Conservation (phyloP, 352 stramenopile species). For the Phytophthora meadii region DNA sequence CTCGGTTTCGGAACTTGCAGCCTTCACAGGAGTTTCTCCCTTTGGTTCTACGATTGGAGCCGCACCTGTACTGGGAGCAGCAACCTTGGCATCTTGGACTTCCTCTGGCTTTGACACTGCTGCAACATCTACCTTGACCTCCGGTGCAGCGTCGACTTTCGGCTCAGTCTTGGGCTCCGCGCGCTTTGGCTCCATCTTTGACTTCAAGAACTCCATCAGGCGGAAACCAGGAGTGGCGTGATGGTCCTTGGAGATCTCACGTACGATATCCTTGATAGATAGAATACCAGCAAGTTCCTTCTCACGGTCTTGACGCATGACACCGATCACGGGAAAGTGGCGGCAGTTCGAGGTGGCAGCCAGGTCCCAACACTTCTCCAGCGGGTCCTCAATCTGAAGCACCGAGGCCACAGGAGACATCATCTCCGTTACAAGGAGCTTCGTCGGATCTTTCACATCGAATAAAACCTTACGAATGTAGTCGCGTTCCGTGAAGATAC, state of each 20-base stretch:
- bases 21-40: conserved; percentile 5
- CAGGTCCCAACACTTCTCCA: conserved; percentile 84
- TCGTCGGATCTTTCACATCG: conserved; percentile 66
- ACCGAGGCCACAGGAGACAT: conserved; percentile 60
- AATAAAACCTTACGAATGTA: conserved; percentile 86
- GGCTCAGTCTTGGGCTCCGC: conserved; percentile 33
- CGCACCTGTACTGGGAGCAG: conserved; percentile 6
- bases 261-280: conserved; percentile 89
- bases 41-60: conserved; percentile 13
- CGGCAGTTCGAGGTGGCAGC: conserved; percentile 72
- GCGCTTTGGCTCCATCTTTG: conserved; percentile 68
- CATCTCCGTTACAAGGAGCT: conserved; percentile 64
- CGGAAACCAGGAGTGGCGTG: conserved; percentile 76
- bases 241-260: conserved; percentile 84
- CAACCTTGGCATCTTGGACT: conserved; percentile 17
- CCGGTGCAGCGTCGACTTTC: conserved; percentile 23
- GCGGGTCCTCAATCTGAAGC: conserved; percentile 79
- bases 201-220: conserved; percentile 89
- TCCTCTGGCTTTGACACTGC: conserved; percentile 23
- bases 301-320: conserved; percentile 75
- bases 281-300: conserved; percentile 85
- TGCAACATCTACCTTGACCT: conserved; percentile 16
- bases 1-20: conserved; percentile 10
- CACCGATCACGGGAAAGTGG: conserved; percentile 84
- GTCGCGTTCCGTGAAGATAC: conserved; percentile 88